Percentiles rank a stretch among this genome's conserved stretches.
Evolutionary conservation across 108 stramenopile species (phyloP).

Genomic region (Skeletonema marinoi): DNA sequence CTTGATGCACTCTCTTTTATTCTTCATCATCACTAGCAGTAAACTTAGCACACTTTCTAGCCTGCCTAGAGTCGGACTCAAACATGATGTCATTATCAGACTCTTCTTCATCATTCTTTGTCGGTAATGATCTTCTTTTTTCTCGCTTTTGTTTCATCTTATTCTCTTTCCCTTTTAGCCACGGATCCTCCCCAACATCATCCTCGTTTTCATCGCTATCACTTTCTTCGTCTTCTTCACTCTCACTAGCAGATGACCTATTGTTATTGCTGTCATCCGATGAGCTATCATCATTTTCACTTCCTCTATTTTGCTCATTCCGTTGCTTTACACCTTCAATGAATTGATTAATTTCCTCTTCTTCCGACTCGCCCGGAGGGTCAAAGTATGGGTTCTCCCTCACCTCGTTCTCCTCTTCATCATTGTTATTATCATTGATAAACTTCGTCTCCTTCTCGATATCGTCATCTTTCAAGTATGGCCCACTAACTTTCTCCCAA

Average conservation of each 20-base stretch:
- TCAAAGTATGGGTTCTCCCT: too few species aligned
- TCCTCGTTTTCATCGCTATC: slow-evolving; percentile 3
- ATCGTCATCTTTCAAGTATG: slow-evolving; percentile 38
- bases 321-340: not conserved
- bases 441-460: slow-evolving; percentile 56
- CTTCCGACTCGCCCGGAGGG: not conserved
- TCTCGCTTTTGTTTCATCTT: not conserved
- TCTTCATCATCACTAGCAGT: too few species aligned
- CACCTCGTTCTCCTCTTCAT: not conserved
- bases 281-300: not conserved
- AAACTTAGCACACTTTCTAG: not conserved
- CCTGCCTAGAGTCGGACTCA: not conserved
- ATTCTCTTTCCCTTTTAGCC: slow-evolving; percentile 10
- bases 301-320: not conserved
- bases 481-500: slow-evolving; percentile 63
- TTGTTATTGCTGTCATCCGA: not conserved
- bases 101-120: not conserved
- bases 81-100: slow-evolving; percentile 2
- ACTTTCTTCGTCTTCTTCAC: not conserved
- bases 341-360: not conserved
- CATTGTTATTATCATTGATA: slow-evolving; percentile 34
- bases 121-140: not conserved
- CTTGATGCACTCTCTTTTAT: too few species aligned
- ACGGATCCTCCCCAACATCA: slow-evolving; percentile 7
- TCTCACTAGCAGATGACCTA: not conserved